Evolutionary conservation across 768 basidiomycete genomes (phyloP), one percentile per base, ranked within the genome.

Genomic region (Leucocoprinus leucothites): DNA sequence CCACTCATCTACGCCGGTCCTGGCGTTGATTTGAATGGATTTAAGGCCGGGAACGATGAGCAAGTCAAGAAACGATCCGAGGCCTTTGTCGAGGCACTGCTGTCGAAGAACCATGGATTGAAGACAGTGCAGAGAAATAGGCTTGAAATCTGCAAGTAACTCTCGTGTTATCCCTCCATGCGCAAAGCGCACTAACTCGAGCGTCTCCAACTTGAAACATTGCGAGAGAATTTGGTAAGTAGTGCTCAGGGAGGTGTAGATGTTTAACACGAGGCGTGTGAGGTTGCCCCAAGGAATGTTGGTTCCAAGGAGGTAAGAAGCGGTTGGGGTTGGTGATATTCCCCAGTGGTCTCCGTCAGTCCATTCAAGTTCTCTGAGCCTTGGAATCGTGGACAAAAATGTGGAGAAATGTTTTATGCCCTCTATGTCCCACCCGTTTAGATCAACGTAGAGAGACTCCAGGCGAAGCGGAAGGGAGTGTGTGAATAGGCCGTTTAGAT

Each of bases 171-270:
- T 19, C 7, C 6, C 16, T 28, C 51, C 31, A 36, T 49, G 58
- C 11, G 59, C 64, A 36, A 64, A 64, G 41, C 59, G 64, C 18
- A 54, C 59, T 21, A 65, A 56, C 16, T 64, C 61, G 41, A 60
- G 54, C 11, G 48, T 43, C 19, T 61, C 48, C 9, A 67, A 44
- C 13, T 41, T 59, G 36, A 24, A 19, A 60, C 66, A 64, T 31
- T 62, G 60, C 3, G 42, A 51, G 31, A 67, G 64, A 22, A 67
- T 48, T n/a, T 53, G 55, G 19, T 64, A 53, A 9, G 61, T 55
- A 9, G 57, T 49, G 45, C 57, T 53, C 43, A 63, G 53, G 7
- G 63, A 52, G 14, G 63, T 56, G 46, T 58, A 63, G 2, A 63
- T 57, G 53, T 67, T 58, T 34, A 65, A 58, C 14, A 59, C 48